Base-by-base conservation (phyloP, 2,329 filamentous ascomycete species). In the Calonectria henricotiae region DNA sequence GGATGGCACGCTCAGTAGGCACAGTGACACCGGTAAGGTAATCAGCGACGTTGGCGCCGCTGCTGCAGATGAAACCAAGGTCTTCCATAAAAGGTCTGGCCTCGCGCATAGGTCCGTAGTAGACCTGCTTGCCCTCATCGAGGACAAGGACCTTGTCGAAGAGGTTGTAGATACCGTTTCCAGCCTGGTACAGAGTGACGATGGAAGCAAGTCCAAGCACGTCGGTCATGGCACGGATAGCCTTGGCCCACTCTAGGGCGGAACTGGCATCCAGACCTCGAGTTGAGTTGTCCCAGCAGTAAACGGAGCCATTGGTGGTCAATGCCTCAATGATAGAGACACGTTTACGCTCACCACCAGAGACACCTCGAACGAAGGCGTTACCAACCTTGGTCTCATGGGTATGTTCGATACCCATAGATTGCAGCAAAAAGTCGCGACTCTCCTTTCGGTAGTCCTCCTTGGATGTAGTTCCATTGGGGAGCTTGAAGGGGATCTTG, bases 91-190 rank as follows among this genome's bases (percentile, higher is more conserved):
- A 93, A 0, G 89, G 88, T 5, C 85, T 82, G 0, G 91, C 91
- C 70, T 90, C 83, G 6, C 85, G 80, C 73, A 85, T 82, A 0
- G 90, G 86, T 0, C 91, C 91, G 72, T 91, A 93, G 82, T 87
- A 93, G 54, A 92, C 86, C 74, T 93, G 80, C 71, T 90, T 89
- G 55, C 91, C 91, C 68, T 89, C 87, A 55, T 93, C 90, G 4
- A 93, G 85, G 9, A 93, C 87, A 0, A 93, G 83, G 0, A 93
- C 90, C 76, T 93, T 93, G 78, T 93, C 91, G 77, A 93, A 93
- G 0, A 91, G 85, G 30, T 92, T 84, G 78, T 92, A 93, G 69
- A 93, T 93, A 27, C 88, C 89, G 66, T 93, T 92, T 6, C 90
- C 90, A 3, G 92, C 91, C 77, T 93, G 92, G 77, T 94, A 93